phyloP scores from a whole-genome alignment of 257 asterid genomes.

The Nicotiana attenuata region DNA sequence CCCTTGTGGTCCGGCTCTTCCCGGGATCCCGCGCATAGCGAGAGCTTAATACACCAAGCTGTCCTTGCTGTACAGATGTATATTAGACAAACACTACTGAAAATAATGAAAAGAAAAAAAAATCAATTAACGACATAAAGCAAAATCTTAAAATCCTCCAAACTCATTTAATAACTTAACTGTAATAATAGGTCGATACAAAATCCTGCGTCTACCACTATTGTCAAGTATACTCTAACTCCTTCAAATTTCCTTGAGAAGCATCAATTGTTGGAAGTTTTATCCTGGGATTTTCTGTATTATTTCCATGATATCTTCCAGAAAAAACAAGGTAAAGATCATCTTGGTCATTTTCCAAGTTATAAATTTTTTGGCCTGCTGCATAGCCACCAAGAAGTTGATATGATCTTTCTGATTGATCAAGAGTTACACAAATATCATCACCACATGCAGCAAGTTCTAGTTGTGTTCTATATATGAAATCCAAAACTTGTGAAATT shows the following conservation, averaged over 20 bases:
- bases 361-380: slow-evolving; percentile 65
- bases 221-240: slow-evolving; percentile 17
- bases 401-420: slow-evolving; percentile 77
- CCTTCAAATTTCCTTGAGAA: slow-evolving; percentile 44
- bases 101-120: no score
- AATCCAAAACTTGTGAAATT: slow-evolving; percentile 63
- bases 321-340: slow-evolving; percentile 44
- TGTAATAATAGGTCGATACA: no score
- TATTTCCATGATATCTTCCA: slow-evolving; percentile 25
- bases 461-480: slow-evolving; percentile 69
- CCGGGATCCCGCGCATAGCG: rapidly evolving
- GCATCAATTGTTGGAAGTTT: slow-evolving; percentile 62
- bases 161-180: no score
- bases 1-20: rapidly evolving
- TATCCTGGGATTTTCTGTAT: slow-evolving; percentile 32
- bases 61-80: no score
- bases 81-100: no score
- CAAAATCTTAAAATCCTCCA: no score
- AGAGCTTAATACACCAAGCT: no score
- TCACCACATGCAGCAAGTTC: slow-evolving; percentile 83
- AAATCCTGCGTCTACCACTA: no score
- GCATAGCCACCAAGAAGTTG: slow-evolving; percentile 82
- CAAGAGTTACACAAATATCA: slow-evolving; percentile 63
- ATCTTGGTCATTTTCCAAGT: slow-evolving; percentile 35
- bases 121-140: no score